Evolutionary conservation across 176 grass and related monocot genomes (phyloP).

Genomic region (Typha latifolia): DNA sequence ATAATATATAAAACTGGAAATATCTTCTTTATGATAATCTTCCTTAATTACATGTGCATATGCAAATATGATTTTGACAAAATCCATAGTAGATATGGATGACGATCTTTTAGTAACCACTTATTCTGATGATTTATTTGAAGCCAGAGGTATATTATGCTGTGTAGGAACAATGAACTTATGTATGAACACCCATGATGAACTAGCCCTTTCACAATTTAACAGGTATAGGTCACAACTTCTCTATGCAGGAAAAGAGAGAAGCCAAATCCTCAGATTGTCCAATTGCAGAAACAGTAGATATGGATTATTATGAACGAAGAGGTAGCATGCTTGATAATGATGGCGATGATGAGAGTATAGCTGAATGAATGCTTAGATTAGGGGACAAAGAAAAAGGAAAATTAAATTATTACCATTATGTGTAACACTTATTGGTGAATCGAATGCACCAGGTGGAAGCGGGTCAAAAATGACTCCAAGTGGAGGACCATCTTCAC

Average conservation of each 20-base stretch:
- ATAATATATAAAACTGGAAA: no score
- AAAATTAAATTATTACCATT: neutral
- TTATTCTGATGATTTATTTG: neutral
- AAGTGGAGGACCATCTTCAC: slow-evolving; percentile 12
- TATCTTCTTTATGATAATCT: no score
- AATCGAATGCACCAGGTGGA: slow-evolving; percentile 12
- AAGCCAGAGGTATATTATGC: neutral
- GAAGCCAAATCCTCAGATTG: neutral
- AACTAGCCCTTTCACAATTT: neutral
- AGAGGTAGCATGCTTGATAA: neutral
- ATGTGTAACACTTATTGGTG: slow-evolving; percentile 3
- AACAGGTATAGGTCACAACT: neutral
- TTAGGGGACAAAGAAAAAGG: neutral
- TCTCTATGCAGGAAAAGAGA: neutral
- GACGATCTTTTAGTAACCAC: neutral
- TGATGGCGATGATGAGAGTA: neutral
- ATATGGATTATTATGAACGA: neutral
- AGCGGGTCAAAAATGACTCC: slow-evolving; percentile 15
- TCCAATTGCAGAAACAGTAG: neutral
- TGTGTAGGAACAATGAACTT: neutral
- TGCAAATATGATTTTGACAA: no score
- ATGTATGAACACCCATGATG: neutral
- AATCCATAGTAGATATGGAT: no score
- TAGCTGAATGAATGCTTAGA: neutral
- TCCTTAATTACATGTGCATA: no score